phyloP scores from a whole-genome alignment of 1,139 yeast species.

The Diutina pseudorugosa region DNA sequence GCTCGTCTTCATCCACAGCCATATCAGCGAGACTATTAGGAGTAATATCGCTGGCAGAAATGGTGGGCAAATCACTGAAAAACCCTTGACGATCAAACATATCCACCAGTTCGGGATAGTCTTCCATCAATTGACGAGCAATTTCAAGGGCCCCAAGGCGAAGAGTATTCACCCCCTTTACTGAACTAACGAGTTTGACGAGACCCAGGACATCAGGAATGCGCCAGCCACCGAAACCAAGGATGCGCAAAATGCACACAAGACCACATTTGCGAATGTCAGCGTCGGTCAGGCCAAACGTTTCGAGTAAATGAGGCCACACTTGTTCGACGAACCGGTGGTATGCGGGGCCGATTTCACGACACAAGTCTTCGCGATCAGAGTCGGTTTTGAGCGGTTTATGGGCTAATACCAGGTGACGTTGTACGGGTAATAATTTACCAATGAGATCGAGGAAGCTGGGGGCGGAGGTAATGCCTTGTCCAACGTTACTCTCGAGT shows the following conservation, averaged over 20 bases:
- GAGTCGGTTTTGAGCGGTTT: not conserved
- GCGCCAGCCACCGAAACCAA: not conserved
- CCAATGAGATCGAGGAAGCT: not conserved
- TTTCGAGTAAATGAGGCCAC: slow-evolving; percentile 50
- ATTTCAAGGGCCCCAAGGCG: not conserved
- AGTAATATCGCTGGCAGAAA: not conserved
- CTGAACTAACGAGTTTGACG: not conserved
- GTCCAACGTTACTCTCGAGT: not conserved
- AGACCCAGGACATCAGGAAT: not conserved
- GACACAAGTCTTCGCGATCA: not conserved
- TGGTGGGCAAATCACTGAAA: not conserved
- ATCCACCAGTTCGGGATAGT: not conserved
- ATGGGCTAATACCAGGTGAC: not conserved
- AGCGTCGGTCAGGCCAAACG: slow-evolving; percentile 24
- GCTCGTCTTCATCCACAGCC: not conserved
- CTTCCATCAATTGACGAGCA: not conserved
- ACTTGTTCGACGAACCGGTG: slow-evolving; percentile 35
- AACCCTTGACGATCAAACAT: not conserved
- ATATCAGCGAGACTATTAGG: not conserved
- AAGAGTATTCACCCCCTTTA: not conserved
- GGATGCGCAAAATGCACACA: not conserved
- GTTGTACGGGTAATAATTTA: not conserved
- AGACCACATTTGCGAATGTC: slow-evolving; percentile 1
- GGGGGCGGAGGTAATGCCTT: not conserved
- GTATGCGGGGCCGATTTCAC: slow-evolving; percentile 8